A percentile compares a stretch with the other conserved stretches of the same genome.
These are phyloP conservation scores for Elaeis guineensis DNA, from an alignment of 176 grass and related monocot species.

Conservation along the genomic window DNA sequence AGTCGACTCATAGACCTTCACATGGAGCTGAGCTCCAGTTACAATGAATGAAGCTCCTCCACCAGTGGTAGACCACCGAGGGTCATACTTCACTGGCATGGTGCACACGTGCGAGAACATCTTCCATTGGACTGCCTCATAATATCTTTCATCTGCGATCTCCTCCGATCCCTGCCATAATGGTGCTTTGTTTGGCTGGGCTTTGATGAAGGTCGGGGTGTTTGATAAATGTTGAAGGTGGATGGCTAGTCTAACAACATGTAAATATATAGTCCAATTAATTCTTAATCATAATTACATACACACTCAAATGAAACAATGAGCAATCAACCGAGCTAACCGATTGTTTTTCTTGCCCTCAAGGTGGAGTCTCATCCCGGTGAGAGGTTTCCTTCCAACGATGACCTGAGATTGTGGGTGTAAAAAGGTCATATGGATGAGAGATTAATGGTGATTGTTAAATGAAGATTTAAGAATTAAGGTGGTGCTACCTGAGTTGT, in stretches of 20 bases:
- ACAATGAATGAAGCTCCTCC: slow-evolving; percentile 34
- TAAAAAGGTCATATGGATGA: neutral
- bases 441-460: neutral
- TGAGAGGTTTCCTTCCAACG: slow-evolving; percentile 52
- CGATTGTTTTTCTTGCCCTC: slow-evolving; percentile 84
- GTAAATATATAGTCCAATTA: too few species aligned
- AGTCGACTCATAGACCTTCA: slow-evolving; percentile 26
- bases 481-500: slow-evolving; percentile 35
- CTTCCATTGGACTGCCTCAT: slow-evolving; percentile 61
- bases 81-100: slow-evolving; percentile 60
- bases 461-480: too few species aligned
- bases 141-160: slow-evolving; percentile 55
- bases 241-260: slow-evolving; percentile 35
- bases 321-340: slow-evolving; percentile 10
- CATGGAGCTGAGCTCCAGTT: slow-evolving; percentile 61
- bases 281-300: slow-evolving; percentile 2
- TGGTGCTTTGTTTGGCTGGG: neutral
- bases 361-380: slow-evolving; percentile 78
- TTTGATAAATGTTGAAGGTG: slow-evolving; percentile 72
- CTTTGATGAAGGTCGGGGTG: slow-evolving; percentile 41
- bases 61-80: slow-evolving; percentile 21
- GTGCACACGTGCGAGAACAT: slow-evolving; percentile 81
- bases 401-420: slow-evolving; percentile 50
- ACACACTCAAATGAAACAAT: too few species aligned
- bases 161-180: slow-evolving; percentile 58